A percentile compares a stretch with the other conserved stretches of the same genome.
Evolutionary conservation across 768 basidiomycete genomes (phyloP).

Genomic region (Suillus cothurnatus): DNA sequence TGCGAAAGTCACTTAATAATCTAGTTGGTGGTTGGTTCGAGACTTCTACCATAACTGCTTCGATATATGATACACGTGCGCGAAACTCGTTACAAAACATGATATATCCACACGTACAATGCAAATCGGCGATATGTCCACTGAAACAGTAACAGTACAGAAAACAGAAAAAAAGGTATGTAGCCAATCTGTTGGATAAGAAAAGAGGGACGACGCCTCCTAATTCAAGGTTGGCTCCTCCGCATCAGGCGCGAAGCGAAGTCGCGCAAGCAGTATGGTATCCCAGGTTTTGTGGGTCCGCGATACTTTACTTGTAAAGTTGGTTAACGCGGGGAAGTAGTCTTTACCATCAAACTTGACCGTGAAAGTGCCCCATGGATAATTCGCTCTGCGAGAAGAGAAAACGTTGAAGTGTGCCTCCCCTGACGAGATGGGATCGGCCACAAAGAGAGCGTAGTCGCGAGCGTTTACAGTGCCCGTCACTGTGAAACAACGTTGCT

Average conservation of each 20-base stretch:
- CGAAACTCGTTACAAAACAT: neutral
- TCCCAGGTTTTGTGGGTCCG: slow-evolving; percentile 45
- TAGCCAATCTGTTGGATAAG: neutral
- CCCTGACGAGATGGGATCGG: slow-evolving; percentile 65
- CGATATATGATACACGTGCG: neutral
- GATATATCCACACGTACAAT: neutral
- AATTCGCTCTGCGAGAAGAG: slow-evolving; percentile 46
- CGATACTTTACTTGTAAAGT: slow-evolving; percentile 59
- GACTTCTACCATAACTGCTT: too few relatives aligned
- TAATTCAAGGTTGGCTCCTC: slow-evolving; percentile 51
- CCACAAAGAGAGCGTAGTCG: slow-evolving; percentile 76
- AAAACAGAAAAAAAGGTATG: neutral
- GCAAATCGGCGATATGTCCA: neutral
- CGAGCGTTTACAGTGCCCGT: slow-evolving; percentile 72
- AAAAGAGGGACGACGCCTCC: neutral
- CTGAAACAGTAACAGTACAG: neutral
- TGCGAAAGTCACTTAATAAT: neutral
- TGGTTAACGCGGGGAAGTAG: slow-evolving; percentile 22
- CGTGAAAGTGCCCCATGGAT: slow-evolving; percentile 79
- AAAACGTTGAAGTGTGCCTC: slow-evolving; percentile 75
- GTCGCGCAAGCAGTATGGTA: slow-evolving; percentile 62
- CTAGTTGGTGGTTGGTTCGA: too few relatives aligned
- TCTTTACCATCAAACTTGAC: slow-evolving; percentile 53
- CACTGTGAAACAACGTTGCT: slow-evolving; percentile 35
- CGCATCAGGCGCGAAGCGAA: slow-evolving; percentile 67